phyloP scores from a whole-genome alignment of 148 eudicot genomes.

The Bassia scoparia region DNA sequence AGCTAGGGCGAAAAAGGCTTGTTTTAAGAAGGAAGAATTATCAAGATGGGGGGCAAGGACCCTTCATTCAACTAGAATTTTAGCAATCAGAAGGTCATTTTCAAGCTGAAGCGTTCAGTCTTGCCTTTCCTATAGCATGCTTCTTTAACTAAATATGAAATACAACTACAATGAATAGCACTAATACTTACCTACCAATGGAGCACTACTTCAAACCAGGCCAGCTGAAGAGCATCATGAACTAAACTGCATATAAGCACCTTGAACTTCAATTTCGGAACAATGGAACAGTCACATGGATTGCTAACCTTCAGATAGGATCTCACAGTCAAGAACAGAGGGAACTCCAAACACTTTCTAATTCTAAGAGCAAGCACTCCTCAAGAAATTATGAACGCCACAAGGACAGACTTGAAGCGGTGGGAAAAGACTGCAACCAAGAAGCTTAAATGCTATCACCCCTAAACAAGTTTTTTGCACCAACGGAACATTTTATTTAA shows the following conservation, averaged over 20 bases:
- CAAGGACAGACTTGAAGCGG: not conserved
- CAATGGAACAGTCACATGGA: not conserved
- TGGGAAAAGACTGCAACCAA: slow-evolving; percentile 10
- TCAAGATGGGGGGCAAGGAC: not conserved
- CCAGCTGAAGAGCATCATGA: not conserved
- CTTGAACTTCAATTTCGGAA: not conserved
- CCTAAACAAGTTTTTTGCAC: slow-evolving; percentile 59
- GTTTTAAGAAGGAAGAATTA: not conserved
- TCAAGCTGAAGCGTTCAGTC: not conserved
- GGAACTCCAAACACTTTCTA: not conserved
- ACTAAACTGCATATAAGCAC: slow-evolving; percentile 7
- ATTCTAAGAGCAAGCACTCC: not conserved
- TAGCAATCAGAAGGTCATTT: not conserved
- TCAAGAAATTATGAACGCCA: not conserved
- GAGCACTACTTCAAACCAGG: not conserved
- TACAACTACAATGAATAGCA: not conserved
- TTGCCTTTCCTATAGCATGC: not conserved
- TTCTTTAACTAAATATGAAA: not conserved
- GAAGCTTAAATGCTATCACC: not conserved
- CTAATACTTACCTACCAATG: not conserved
- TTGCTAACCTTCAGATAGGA: not conserved
- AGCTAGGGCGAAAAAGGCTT: not conserved
- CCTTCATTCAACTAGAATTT: not conserved
- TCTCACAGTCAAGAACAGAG: not conserved
- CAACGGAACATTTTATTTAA: slow-evolving; percentile 48